phyloP scores from a whole-genome alignment of 768 basidiomycete genomes.

The Xanthoconium stramineum region DNA sequence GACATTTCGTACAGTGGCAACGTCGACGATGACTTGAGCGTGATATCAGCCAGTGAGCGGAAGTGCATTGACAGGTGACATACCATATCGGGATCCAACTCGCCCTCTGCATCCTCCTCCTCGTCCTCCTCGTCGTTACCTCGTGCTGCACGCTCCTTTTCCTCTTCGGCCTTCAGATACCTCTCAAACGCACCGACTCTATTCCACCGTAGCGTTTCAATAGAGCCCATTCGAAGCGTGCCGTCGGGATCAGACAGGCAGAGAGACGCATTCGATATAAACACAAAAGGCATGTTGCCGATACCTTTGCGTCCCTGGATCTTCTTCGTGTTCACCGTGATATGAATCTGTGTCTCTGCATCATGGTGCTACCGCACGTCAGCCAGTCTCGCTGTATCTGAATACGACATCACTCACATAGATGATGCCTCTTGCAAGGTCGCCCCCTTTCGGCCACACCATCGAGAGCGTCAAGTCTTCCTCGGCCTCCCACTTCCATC shows the following conservation, averaged over 20 bases:
- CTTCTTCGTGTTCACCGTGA: slow-evolving; percentile 55
- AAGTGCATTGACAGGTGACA: not conserved
- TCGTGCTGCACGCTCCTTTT: slow-evolving; percentile 23
- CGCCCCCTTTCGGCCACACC: slow-evolving; percentile 50
- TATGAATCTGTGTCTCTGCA: slow-evolving; percentile 52
- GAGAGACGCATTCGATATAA: slow-evolving; percentile 46
- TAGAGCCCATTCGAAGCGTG: slow-evolving; percentile 21
- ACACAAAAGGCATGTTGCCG: slow-evolving; percentile 62
- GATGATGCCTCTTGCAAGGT: slow-evolving; percentile 47
- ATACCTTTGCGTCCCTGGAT: slow-evolving; percentile 53
- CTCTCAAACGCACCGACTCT: slow-evolving; percentile 26
- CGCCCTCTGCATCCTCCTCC: slow-evolving; percentile 25
- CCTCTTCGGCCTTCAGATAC: slow-evolving; percentile 27
- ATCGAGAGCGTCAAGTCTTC: slow-evolving; percentile 60
- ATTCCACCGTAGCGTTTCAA: slow-evolving; percentile 31
- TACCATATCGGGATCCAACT: slow-evolving; percentile 29
- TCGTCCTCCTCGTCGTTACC: slow-evolving; percentile 18
- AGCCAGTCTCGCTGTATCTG: not conserved
- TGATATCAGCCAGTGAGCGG: not conserved
- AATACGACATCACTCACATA: slow-evolving; percentile 47
- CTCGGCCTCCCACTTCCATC: slow-evolving; percentile 69
- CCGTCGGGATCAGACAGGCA: slow-evolving; percentile 23
- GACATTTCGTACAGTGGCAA: slow-evolving; percentile 26
- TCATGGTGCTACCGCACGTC: slow-evolving; percentile 47
- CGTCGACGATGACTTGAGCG: slow-evolving; percentile 25